Base-by-base conservation (phyloP, 805 yeast species). In the Yarrowia sp. region DNA sequence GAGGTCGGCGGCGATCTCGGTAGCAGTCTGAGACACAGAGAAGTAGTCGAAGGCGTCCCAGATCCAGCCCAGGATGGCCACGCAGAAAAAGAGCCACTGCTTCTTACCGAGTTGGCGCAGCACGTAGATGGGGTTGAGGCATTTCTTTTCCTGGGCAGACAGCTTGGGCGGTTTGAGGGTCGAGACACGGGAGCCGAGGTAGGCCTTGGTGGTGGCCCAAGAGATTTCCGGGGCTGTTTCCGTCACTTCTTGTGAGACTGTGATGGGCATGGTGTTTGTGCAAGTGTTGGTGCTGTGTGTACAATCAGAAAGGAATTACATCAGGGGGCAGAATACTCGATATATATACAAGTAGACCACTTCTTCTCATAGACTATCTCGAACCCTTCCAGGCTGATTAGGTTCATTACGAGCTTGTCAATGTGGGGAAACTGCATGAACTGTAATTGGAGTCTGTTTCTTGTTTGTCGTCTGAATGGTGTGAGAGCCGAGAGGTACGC, bases 11-110 rank as follows among this genome's bases (percentile, higher is more conserved):
- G 91, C 88, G 64, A 89, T 80, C 2, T 79, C 75, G 1, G 82
- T 68, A 3, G 84, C 87, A 66, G 86, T 83, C 58, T 87, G 80
- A 13, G 89, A 83, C 10, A 86, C 87, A 36, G 85, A 78, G 74
- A 89, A 89, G 77, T 86, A 89, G 72, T 88, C 92, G 75, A 88
- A 83, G 2, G 91, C 87, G 72, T 88, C 93, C 83, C 87, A 81
- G 2, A 89, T 81, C 92, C 93, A 89, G 40, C 87, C 89, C 40
- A 78, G 74, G 71, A 86, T 84, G 1, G 90, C 91, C 73, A 86
- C 80, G 30, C 81, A 72, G 73, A 88, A 87, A 69, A 83, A 84
- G 69, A 82, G 80, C 90, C 92, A 88, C 72, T 87, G 88, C 69
- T 76, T 80, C 67, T 80, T 75, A 43, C 80, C 81, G 73, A 89